Conservation (phyloP, 352 stramenopile species). For the Thalassiosira livingstoniorum region DNA sequence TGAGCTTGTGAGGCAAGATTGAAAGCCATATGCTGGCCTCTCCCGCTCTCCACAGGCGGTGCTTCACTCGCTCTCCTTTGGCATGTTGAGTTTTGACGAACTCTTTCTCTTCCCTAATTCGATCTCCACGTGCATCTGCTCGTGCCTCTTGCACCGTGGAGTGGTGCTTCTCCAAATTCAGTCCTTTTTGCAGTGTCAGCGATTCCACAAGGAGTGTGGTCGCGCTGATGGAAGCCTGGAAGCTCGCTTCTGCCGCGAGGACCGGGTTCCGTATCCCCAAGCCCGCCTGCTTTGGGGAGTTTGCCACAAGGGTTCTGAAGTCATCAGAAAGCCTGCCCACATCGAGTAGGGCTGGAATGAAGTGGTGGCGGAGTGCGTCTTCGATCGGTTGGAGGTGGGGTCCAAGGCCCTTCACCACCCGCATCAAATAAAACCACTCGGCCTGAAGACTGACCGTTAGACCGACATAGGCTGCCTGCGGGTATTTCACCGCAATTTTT, state of each 20-base stretch:
- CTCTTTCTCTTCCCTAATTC: neutral
- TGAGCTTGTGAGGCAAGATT: conserved; percentile 8
- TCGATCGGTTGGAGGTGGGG: neutral
- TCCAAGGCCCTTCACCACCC: neutral
- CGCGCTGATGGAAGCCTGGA: conserved; percentile 3
- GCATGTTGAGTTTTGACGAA: no score
- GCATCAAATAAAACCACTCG: neutral
- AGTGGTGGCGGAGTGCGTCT: neutral
- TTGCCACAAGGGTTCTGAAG: conserved; percentile 4
- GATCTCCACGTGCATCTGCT: neutral
- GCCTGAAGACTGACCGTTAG: neutral
- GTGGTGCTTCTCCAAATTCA: neutral
- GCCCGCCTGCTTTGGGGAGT: conserved; percentile 26
- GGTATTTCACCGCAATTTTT: neutral
- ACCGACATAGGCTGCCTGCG: neutral
- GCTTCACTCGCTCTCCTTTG: neutral
- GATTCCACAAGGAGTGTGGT: conserved; percentile 4
- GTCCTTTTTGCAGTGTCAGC: neutral
- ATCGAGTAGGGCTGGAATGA: neutral
- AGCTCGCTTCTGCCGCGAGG: neutral
- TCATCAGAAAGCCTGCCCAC: conserved; percentile 18
- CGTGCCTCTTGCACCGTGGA: neutral
- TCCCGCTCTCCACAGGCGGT: neutral
- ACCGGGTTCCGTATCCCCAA: conserved; percentile 44
- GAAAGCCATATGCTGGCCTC: conserved; percentile 14